phyloP scores from a whole-genome alignment of 129 eudicot species.

The Sambucus nigra region DNA sequence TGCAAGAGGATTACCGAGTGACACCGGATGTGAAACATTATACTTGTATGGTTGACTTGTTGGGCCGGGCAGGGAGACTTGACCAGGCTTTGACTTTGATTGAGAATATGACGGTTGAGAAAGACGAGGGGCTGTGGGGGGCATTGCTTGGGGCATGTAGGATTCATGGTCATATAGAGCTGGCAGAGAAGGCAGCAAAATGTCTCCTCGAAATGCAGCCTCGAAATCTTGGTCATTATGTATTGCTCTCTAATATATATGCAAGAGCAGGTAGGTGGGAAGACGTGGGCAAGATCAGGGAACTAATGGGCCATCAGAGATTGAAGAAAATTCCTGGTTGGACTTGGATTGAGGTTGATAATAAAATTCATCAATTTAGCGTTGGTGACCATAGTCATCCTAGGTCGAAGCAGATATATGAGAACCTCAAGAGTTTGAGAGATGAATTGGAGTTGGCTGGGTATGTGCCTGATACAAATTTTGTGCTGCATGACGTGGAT shows the following conservation, averaged over 20 bases:
- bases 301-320: slow-evolving; percentile 34
- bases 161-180: slow-evolving; percentile 48
- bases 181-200: slow-evolving; percentile 62
- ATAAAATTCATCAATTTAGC: slow-evolving; percentile 31
- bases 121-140: slow-evolving; percentile 54
- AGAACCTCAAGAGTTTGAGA: slow-evolving; percentile 35
- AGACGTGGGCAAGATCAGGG: slow-evolving; percentile 52
- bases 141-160: slow-evolving; percentile 60
- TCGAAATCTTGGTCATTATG: slow-evolving; percentile 47
- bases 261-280: slow-evolving; percentile 68
- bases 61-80: slow-evolving; percentile 61
- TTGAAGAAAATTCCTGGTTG: slow-evolving; percentile 66
- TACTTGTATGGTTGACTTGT: slow-evolving; percentile 63
- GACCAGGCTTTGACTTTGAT: slow-evolving; percentile 35
- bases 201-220: slow-evolving; percentile 51
- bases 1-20: slow-evolving; percentile 41
- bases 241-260: slow-evolving; percentile 56
- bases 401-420: slow-evolving; percentile 34
- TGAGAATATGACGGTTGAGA: slow-evolving; percentile 42
- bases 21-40: slow-evolving; percentile 58
- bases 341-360: slow-evolving; percentile 60
- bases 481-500: slow-evolving; percentile 52
- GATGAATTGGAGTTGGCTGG: slow-evolving; percentile 42
- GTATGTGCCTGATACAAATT: slow-evolving; percentile 63
- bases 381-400: slow-evolving; percentile 49